phyloP scores from a whole-genome alignment of 257 asterid species.

The Solanum arcanum region DNA sequence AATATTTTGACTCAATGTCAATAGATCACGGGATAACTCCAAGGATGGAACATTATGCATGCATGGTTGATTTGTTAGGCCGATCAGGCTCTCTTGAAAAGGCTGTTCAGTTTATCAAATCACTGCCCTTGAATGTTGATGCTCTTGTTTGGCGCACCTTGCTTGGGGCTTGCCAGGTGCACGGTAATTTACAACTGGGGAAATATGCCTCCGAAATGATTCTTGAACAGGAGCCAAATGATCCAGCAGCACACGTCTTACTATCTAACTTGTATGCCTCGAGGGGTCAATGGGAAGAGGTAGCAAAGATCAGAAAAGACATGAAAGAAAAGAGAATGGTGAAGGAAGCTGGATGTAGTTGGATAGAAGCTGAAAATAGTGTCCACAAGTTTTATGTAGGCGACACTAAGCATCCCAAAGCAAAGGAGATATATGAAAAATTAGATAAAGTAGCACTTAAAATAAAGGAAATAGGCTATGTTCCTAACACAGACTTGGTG shows the following conservation, averaged over 20 bases:
- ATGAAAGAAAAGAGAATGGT: slow-evolving; percentile 66
- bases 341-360: slow-evolving; percentile 92
- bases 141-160: slow-evolving; percentile 89
- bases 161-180: slow-evolving; percentile 72
- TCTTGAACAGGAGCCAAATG: slow-evolving; percentile 57
- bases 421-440: slow-evolving; percentile 51
- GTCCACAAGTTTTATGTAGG: slow-evolving; percentile 85
- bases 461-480: slow-evolving; percentile 66
- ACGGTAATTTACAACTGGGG: slow-evolving; percentile 55
- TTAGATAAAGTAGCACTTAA: slow-evolving; percentile 23
- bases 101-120: slow-evolving; percentile 39
- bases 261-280: slow-evolving; percentile 77
- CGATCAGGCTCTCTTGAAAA: slow-evolving; percentile 52
- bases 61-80: slow-evolving; percentile 83
- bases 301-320: slow-evolving; percentile 39
- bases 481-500: slow-evolving; percentile 56
- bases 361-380: slow-evolving; percentile 69
- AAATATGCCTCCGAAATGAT: slow-evolving; percentile 60
- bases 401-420: slow-evolving; percentile 65
- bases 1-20: slow-evolving; percentile 48
- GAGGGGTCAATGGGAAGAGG: slow-evolving; percentile 58
- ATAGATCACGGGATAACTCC: slow-evolving; percentile 50
- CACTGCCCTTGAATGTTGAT: slow-evolving; percentile 64
- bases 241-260: slow-evolving; percentile 66
- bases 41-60: slow-evolving; percentile 85